A percentile compares a stretch with the other conserved stretches of the same genome.
Conservation (phyloP, 768 basidiomycete species). For the Suillus spraguei region DNA sequence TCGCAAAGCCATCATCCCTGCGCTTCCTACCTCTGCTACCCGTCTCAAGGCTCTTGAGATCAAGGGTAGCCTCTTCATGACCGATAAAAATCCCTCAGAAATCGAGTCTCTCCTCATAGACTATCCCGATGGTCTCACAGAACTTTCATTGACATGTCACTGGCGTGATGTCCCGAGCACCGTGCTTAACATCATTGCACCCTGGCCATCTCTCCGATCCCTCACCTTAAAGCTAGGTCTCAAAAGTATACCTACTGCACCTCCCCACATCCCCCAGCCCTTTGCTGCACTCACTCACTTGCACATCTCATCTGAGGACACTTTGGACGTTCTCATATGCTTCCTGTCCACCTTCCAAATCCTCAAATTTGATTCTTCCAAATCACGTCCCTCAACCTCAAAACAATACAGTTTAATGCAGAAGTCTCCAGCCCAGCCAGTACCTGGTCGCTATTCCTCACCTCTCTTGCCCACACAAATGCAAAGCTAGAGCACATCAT, state of each 20-base stretch:
- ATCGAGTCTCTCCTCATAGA: not conserved
- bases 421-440: not conserved
- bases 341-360: not conserved
- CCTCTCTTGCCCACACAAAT: not conserved
- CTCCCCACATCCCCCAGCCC: not conserved
- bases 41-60: not conserved
- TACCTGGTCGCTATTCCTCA: not conserved
- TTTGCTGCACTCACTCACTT: not conserved
- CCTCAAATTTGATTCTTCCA: not conserved
- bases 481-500: not conserved
- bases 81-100: not conserved
- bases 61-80: not conserved
- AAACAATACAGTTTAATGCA: not conserved
- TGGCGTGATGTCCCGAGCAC: not conserved
- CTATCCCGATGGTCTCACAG: not conserved
- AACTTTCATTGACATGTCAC: not conserved
- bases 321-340: not conserved
- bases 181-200: not conserved
- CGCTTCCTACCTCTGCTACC: not conserved
- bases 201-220: not conserved
- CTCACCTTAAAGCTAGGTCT: not conserved
- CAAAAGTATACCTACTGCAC: not conserved
- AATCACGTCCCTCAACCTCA: not conserved
- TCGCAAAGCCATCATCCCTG: not conserved
- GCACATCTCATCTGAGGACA: not conserved